Evolutionary conservation across 441 rosid species (phyloP).

Genomic region (Pelargonium australe): DNA sequence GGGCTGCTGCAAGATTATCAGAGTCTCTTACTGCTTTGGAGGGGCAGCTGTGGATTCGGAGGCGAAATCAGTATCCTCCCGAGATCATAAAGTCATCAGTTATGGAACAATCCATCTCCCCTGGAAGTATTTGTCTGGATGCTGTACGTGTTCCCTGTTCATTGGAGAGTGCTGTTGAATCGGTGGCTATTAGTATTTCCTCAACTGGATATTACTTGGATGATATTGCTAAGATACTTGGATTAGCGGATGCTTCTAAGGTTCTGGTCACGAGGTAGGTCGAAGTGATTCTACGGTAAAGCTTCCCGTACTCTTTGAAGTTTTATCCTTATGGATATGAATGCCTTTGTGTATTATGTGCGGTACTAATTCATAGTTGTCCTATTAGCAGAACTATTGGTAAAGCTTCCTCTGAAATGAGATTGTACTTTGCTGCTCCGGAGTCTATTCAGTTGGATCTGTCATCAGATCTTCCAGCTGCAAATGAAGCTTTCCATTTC

Average conservation of each 20-base stretch:
- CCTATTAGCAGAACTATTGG: constrained; percentile 62
- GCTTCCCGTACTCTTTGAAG: not conserved
- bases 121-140: constrained; percentile 25
- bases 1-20: constrained; percentile 57
- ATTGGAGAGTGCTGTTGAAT: constrained; percentile 38
- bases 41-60: constrained; percentile 46
- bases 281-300: constrained; percentile 8
- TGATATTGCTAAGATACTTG: constrained; percentile 56
- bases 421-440: constrained; percentile 61
- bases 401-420: constrained; percentile 78
- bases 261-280: constrained; percentile 74
- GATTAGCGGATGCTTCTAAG: constrained; percentile 52
- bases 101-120: constrained; percentile 33
- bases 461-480: constrained; percentile 33
- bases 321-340: constrained; percentile 12
- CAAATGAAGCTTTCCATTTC: constrained; percentile 23
- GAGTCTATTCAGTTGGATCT: constrained; percentile 31
- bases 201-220: constrained; percentile 63
- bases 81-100: constrained; percentile 37
- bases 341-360: not conserved
- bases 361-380: constrained; percentile 20
- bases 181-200: constrained; percentile 39
- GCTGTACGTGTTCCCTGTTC: constrained; percentile 53
- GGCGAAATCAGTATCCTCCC: constrained; percentile 48
- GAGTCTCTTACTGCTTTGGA: constrained; percentile 39